Base-by-base conservation (phyloP, 2,329 filamentous ascomycete species). In the Bipolaris sorokiniana region DNA sequence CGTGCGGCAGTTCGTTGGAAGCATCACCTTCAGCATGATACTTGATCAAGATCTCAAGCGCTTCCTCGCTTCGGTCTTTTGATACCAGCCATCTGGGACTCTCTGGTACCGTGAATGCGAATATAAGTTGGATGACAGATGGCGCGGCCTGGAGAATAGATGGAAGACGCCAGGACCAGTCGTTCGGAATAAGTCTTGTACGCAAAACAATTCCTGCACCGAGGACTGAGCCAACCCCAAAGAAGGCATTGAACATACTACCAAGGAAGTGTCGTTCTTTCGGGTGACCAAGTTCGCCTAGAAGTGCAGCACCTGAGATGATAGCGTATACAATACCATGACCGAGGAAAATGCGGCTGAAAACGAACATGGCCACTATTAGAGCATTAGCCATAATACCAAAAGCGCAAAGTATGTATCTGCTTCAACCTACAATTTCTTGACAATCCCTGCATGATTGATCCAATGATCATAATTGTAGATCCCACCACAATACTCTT, bases 141-240 rank as follows among this genome's bases (percentile, higher is more conserved):
- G 87, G 86, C 0, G 85, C 70, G 31, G 84, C 81, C 76, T 90
- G 88, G 11, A 90, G 77, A n/a, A 89, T 78, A 7, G 84, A 85
- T 48, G 88, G 86, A 36, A 84, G 84, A 48, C 87, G 81, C 88
- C 88, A 90, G 2, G 85, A 86, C 87, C 87, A 90, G 66, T 88
- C 79, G 61, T 74, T 83, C 7, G 77, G 69, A 56, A 89, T 83
- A 34, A 81, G 77, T 22, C 83, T 78, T 1, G 87, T 89, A 31
- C 85, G 87, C 79, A 86, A 88, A 33, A 86, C 85, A 48, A 88
- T 83, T 71, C 84, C 85, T 3, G 85, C 84, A 7, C 87, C 86
- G 23, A 87, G 58, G 11, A 82, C 71, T 6, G 77, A 76, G 13
- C 85, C 86, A 47, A 87, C 72, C 65, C 88, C 88, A 83, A 86